These are phyloP conservation scores for Allantophomopsis cytisporea DNA, from an alignment of 2,329 filamentous ascomycete genomes.

Conservation along the genomic window DNA sequence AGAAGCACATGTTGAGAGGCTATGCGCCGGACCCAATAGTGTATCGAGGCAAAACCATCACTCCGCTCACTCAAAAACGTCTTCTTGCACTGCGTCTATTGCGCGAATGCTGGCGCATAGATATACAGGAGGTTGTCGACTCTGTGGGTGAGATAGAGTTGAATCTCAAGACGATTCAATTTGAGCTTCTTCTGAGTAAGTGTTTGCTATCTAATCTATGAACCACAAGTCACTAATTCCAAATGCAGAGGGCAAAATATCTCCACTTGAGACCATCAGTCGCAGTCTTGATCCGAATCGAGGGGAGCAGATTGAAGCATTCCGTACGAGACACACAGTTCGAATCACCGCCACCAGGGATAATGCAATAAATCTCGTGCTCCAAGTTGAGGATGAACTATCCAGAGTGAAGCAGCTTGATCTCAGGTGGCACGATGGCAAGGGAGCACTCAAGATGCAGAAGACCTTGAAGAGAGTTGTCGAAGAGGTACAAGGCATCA, in stretches of 20 bases:
- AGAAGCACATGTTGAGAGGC: conserved; percentile 10
- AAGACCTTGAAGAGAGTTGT: conserved; percentile 2
- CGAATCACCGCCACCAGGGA: conserved; percentile 13
- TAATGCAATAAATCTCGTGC: conserved; percentile 3
- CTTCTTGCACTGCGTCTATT: conserved; percentile 11
- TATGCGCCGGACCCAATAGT: conserved; percentile 15
- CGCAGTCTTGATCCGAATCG: conserved; percentile 7
- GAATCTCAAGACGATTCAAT: conserved; percentile 8
- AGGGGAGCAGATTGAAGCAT: conserved; percentile 14
- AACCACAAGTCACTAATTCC: conserved; percentile 2
- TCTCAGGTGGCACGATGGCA: conserved; percentile 6
- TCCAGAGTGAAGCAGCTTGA: not conserved
- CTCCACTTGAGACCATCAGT: conserved; percentile 11
- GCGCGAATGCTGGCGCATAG: conserved; percentile 16
- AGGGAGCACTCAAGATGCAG: not conserved
- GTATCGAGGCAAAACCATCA: not conserved
- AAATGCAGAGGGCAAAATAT: conserved; percentile 6
- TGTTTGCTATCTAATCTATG: not conserved
- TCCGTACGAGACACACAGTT: conserved; percentile 10
- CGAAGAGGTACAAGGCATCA: conserved; percentile 1
- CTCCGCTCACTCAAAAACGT: conserved; percentile 9
- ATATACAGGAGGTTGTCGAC: conserved; percentile 13
- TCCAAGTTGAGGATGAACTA: not conserved
- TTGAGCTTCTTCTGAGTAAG: conserved; percentile 16
- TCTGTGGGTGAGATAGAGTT: conserved; percentile 17